A percentile compares a stretch with the other conserved stretches of the same genome.
Conservation (phyloP, 768 basidiomycete genomes). For the Boletus subparvulus region DNA sequence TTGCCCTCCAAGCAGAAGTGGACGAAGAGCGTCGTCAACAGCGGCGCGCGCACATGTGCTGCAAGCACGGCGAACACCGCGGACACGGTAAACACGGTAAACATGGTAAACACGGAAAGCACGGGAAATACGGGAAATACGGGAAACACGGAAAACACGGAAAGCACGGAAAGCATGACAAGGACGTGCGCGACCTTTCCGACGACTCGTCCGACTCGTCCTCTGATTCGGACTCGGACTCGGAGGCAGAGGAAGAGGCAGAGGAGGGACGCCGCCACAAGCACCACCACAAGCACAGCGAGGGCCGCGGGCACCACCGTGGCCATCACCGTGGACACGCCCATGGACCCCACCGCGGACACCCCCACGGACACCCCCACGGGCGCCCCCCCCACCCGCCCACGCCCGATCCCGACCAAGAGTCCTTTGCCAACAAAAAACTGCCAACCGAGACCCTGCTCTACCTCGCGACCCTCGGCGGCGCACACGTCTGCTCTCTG, state of each 20-base stretch:
- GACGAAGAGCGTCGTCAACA: conserved; percentile 10
- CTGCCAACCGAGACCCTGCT: conserved; percentile 71
- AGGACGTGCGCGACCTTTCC: background rate
- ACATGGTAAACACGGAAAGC: background rate
- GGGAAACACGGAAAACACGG: background rate
- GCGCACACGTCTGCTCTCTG: conserved; percentile 76
- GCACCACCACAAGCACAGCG: background rate
- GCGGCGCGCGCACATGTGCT: background rate
- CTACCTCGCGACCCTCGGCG: conserved; percentile 88
- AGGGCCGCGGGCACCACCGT: background rate
- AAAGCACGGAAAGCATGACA: background rate
- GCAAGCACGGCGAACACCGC: background rate
- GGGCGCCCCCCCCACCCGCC: too few species aligned
- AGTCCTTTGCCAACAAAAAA: conserved; percentile 52
- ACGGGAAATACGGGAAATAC: background rate
- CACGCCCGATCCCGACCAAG: background rate
- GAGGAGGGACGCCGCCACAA: background rate
- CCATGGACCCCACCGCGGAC: too few species aligned
- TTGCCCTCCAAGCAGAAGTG: conserved; percentile 45
- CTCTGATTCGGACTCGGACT: background rate
- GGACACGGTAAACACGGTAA: background rate
- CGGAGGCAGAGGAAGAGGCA: background rate
- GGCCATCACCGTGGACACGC: too few species aligned
- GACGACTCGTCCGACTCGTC: background rate
- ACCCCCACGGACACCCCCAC: too few species aligned